Base-by-base conservation (phyloP, 768 basidiomycete genomes). In the Terana coerulea region DNA sequence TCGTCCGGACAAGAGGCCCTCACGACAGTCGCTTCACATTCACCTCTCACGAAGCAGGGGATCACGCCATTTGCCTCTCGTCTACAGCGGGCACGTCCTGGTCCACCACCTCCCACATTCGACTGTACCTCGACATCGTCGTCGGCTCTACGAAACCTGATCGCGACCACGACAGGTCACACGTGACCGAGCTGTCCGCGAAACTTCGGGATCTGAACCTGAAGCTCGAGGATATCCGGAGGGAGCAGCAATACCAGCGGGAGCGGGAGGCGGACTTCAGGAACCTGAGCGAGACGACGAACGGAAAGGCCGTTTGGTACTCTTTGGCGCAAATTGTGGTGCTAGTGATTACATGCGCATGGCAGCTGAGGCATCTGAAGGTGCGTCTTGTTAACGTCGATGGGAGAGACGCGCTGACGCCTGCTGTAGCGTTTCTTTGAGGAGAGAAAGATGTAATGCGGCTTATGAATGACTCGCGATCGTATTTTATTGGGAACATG, bases 231-330 rank as follows among this genome's bases (percentile, higher is more conserved):
- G 93, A 95, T 61, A 88, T 98, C 49, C 78, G 92, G 40, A 76
- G 93, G 22, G 97, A 98, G 70, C 97, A 99, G 71, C 91, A 95
- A 69, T 99, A 98, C 65, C 95, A 98, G 73, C 79, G 97, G 36
- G 95, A 99, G 71, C 76, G 97, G 58, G 97, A 99, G 70, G 76
- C 89, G 10, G 86, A 90, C 60, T 99, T 88, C 65, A 75, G 97
- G 33, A 74, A 93, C 69, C 69, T 98, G 56, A 94, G 91, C 60
- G 97, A 99, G 69, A 67, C 70, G 14, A 95, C 92, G 33, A 99
- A 99, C 70, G 72, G 86, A n/a, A 74, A 85, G 53, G 94, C 97
- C 1, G 89, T 98, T 39, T 98, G 92, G 91, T 98, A 97, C 69
- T 93, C 86, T 61, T 41, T 98, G 24, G 77, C 81, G 29, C 95